A percentile compares a stretch with the other conserved stretches of the same genome.
Conservation (phyloP, 148 eudicot species). For the Agrostemma githago region DNA sequence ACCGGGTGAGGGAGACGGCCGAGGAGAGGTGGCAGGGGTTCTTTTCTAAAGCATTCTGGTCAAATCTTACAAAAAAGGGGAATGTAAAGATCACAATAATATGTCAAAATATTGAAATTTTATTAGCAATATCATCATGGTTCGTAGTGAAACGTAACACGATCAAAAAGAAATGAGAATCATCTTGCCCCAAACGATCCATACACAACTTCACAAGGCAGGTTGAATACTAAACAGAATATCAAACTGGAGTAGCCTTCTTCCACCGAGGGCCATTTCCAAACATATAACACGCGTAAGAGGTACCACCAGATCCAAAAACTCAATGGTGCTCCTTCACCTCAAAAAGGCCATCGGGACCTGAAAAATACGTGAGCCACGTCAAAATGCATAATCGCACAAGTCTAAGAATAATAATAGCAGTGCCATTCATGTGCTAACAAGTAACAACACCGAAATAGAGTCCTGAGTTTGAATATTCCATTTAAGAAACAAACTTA, state of each 20-base stretch:
- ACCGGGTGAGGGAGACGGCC: too few species aligned
- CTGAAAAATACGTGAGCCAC: slow-evolving; percentile 32
- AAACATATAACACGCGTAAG: background rate
- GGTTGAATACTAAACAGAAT: background rate
- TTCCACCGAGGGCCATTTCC: background rate
- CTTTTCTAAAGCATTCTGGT: background rate
- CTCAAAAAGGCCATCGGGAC: slow-evolving; percentile 76
- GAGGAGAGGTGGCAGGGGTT: background rate
- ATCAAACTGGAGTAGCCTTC: background rate
- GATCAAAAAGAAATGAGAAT: background rate
- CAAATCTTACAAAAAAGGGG: background rate
- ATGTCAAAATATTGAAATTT: background rate
- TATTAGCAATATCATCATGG: background rate
- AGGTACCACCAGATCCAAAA: background rate
- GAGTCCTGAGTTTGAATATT: background rate
- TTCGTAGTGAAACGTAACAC: background rate
- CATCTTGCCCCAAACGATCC: background rate
- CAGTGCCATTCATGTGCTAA: background rate
- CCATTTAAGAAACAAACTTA: background rate
- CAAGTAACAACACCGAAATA: background rate
- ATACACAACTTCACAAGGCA: background rate
- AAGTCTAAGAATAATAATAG: background rate
- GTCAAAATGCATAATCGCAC: slow-evolving; percentile 6
- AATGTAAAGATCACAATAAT: background rate
- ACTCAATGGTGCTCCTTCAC: slow-evolving; percentile 34